Percentiles rank a stretch among this genome's conserved stretches.
Conservation (phyloP, 768 basidiomycete genomes). For the Fistulinella prunicolor region DNA sequence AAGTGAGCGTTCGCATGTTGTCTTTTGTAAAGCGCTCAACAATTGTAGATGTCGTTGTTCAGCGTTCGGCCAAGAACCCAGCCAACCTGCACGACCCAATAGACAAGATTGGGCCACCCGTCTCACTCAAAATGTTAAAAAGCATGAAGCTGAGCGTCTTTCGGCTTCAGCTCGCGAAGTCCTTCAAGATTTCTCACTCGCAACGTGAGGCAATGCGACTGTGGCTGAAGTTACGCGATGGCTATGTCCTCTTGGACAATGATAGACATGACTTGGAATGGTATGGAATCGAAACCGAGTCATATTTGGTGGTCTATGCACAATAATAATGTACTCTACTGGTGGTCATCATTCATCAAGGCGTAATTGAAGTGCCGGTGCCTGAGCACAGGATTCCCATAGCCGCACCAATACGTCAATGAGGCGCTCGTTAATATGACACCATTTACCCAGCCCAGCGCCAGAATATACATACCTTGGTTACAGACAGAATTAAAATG, state of each 20-base stretch:
- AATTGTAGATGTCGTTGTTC: constrained; percentile 31
- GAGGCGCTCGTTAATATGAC: constrained; percentile 8
- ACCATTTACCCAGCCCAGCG: background rate
- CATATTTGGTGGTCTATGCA: constrained; percentile 33
- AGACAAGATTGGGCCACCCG: constrained; percentile 18
- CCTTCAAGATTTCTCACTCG: constrained; percentile 29
- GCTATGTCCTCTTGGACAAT: constrained; percentile 46
- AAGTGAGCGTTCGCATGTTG: constrained; percentile 37
- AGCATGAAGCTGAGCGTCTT: constrained; percentile 67
- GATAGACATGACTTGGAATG: constrained; percentile 60
- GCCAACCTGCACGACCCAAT: constrained; percentile 18
- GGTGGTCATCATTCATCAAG: background rate
- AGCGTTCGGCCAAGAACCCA: constrained; percentile 21
- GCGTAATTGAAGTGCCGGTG: background rate
- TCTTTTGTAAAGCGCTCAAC: constrained; percentile 5
- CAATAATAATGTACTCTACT: constrained; percentile 10
- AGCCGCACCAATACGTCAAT: constrained; percentile 8
- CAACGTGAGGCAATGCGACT: constrained; percentile 39
- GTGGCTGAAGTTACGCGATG: constrained; percentile 57
- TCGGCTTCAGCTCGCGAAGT: constrained; percentile 61
- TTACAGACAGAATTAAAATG: constrained; percentile 5
- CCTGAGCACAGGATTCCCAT: constrained; percentile 9
- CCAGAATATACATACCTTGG: constrained; percentile 15
- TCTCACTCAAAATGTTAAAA: constrained; percentile 54
- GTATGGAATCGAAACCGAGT: constrained; percentile 65